Conservation (phyloP, 495 filamentous ascomycete species). For the Xylaria scruposa region DNA sequence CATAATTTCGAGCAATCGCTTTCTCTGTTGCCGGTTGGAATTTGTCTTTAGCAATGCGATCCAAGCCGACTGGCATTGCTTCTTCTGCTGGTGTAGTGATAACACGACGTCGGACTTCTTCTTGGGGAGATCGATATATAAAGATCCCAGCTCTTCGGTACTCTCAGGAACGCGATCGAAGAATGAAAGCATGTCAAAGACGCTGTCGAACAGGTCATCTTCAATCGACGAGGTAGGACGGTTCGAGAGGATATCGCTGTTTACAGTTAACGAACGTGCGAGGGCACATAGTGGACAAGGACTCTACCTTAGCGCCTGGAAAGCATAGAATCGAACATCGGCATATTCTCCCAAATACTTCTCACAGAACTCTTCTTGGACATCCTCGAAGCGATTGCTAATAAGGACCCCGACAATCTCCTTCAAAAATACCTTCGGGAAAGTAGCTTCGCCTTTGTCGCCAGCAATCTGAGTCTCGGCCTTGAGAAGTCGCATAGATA, state of each 20-base stretch:
- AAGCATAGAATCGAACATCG: constrained; percentile 84
- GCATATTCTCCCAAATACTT: constrained; percentile 81
- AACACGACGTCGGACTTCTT: constrained; percentile 59
- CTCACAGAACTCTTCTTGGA: constrained; percentile 72
- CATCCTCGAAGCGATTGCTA: constrained; percentile 58
- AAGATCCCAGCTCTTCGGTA: constrained; percentile 68
- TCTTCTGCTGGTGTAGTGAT: constrained; percentile 69
- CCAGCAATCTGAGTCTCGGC: constrained; percentile 70
- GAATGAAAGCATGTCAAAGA: constrained; percentile 67
- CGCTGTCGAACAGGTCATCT: constrained; percentile 56
- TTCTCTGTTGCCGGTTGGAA: constrained; percentile 75
- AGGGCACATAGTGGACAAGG: neutral
- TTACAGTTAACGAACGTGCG: constrained; percentile 26
- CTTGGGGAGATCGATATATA: constrained; percentile 62
- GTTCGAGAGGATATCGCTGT: constrained; percentile 48
- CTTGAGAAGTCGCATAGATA: constrained; percentile 85
- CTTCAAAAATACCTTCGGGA: constrained; percentile 67
- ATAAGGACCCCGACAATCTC: constrained; percentile 69
- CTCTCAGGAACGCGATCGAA: constrained; percentile 68
- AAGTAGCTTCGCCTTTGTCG: constrained; percentile 65
- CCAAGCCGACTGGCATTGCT: constrained; percentile 84
- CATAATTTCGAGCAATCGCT: constrained; percentile 76
- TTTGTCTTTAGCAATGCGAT: constrained; percentile 73
- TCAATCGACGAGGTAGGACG: constrained; percentile 44
- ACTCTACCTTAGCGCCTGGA: constrained; percentile 68